These are phyloP conservation scores for Chrysanthemum makinoi DNA, from an alignment of 129 eudicot species.

Conservation along the genomic window DNA sequence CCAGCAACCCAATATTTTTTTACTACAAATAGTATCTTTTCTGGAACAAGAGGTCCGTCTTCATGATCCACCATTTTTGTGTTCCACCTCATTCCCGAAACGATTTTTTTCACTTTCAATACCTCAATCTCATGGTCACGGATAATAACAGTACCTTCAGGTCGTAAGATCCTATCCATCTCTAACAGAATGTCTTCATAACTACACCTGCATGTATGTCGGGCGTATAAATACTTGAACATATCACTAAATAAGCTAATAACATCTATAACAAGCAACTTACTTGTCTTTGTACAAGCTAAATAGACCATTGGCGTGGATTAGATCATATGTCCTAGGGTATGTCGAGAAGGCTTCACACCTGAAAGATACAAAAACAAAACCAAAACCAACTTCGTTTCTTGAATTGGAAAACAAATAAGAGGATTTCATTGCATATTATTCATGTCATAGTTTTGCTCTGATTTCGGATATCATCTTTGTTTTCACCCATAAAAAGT, in stretches of 20 bases:
- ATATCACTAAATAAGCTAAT: not conserved
- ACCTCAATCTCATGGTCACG: conserved; percentile 55
- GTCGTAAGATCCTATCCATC: conserved; percentile 76
- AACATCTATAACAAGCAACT: conserved; percentile 15
- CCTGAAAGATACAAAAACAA: conserved; percentile 29
- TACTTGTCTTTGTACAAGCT: conserved; percentile 58
- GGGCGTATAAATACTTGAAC: not conserved
- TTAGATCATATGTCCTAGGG: conserved; percentile 60
- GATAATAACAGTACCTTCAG: conserved; percentile 72
- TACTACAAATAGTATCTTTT: conserved; percentile 55
- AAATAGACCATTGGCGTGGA: conserved; percentile 53
- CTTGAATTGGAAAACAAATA: not conserved
- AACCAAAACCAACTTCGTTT: not conserved
- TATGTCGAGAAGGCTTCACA: conserved; percentile 68
- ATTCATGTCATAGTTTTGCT: not conserved
- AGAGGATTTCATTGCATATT: not conserved
- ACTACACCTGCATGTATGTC: conserved; percentile 22
- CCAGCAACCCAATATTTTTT: conserved; percentile 65
- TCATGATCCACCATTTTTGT: conserved; percentile 61
- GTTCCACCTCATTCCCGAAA: conserved; percentile 69
- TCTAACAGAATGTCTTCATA: conserved; percentile 64
- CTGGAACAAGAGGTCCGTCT: conserved; percentile 55
- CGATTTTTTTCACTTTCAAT: conserved; percentile 46
- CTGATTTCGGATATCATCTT: too few species aligned
- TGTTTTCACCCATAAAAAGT: not conserved